These are phyloP conservation scores for Gnaphalium uliginosum DNA, from an alignment of 129 eudicot genomes.

Conservation along the genomic window DNA sequence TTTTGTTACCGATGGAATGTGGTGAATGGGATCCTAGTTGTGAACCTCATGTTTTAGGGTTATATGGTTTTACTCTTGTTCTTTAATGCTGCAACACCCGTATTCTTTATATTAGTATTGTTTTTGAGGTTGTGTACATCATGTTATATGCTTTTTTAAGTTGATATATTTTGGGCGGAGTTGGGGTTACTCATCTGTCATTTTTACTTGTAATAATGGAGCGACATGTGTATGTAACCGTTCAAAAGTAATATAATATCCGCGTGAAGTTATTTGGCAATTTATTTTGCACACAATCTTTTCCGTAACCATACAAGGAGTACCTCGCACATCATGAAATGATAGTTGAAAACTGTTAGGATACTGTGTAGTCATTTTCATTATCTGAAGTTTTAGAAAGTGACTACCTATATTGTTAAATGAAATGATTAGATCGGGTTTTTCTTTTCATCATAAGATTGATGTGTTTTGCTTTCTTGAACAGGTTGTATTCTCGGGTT, in stretches of 20 bases:
- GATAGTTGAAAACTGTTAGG: neutral
- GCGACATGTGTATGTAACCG: neutral
- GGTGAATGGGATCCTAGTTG: constrained; percentile 7
- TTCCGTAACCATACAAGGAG: neutral
- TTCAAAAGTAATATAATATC: neutral
- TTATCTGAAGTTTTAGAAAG: too few species aligned
- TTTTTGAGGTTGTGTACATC: neutral
- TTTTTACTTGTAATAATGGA: neutral
- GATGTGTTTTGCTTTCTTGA: neutral
- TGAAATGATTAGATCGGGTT: neutral
- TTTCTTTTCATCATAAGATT: neutral
- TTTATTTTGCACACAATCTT: neutral
- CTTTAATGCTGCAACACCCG: neutral
- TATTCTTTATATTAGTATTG: neutral
- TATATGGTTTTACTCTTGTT: neutral
- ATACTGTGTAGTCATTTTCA: too few species aligned
- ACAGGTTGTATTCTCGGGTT: neutral
- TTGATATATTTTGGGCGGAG: neutral
- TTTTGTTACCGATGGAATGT: constrained; percentile 1
- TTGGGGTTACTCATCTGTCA: neutral
- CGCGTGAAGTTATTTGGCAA: neutral
- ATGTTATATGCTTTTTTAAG: neutral
- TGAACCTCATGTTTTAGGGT: constrained; percentile 1
- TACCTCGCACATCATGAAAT: constrained; percentile 1
- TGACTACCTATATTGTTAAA: neutral